A percentile compares a stretch with the other conserved stretches of the same genome.
phyloP scores from a whole-genome alignment of 192 early-diverging fungal genomes.

The Coemansia sp. region DNA sequence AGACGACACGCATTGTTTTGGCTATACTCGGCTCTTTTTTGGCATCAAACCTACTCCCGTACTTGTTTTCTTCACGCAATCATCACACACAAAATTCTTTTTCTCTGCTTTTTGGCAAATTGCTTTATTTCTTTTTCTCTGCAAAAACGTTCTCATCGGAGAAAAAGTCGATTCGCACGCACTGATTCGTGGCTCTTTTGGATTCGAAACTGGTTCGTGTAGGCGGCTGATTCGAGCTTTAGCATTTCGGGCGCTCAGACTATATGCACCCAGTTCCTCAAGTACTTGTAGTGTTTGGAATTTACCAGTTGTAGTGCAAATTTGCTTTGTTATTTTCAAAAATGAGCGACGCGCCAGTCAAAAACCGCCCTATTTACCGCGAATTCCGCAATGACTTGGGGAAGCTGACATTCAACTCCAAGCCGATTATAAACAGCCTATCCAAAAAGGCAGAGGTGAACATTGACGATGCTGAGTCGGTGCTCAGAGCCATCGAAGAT shows the following conservation, averaged over 20 bases:
- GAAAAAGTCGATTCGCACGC: background rate
- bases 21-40: background rate
- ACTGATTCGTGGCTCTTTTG: background rate
- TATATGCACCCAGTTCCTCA: background rate
- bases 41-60: background rate
- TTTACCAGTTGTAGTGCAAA: background rate
- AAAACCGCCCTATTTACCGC: slow-evolving; percentile 54
- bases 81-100: background rate
- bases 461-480: slow-evolving; percentile 58
- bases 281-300: background rate
- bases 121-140: background rate
- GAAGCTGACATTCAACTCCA: slow-evolving; percentile 88
- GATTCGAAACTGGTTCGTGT: background rate
- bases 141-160: background rate
- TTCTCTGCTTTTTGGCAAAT: background rate
- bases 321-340: background rate
- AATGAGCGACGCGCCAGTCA: slow-evolving; percentile 8
- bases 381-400: slow-evolving; percentile 62
- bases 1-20: background rate
- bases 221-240: background rate
- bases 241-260: background rate
- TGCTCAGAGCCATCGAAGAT: slow-evolving; percentile 72
- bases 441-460: slow-evolving; percentile 83
- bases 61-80: background rate
- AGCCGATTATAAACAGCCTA: slow-evolving; percentile 88